Evolutionary conservation across 768 basidiomycete genomes (phyloP).

Genomic region (Pleurotus tuoliensis): DNA sequence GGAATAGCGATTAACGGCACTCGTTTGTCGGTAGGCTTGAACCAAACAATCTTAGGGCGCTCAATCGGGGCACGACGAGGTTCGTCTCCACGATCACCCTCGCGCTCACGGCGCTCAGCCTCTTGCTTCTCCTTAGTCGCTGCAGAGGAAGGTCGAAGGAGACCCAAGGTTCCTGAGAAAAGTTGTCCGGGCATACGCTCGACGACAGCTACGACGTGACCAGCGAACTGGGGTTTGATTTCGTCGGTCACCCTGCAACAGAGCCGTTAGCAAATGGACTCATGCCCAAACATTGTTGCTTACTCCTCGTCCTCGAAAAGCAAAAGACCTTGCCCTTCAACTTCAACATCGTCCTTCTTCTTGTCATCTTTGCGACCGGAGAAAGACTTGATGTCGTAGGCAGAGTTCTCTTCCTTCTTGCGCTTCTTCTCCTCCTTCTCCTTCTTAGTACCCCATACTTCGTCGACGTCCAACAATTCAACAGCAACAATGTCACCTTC

Average conservation of each 20-base stretch:
- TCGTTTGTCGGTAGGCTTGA: constrained; percentile 98
- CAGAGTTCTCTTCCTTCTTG: constrained; percentile 98
- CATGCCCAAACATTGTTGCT: constrained; percentile 15
- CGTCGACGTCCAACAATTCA: constrained; percentile 95
- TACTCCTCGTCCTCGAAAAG: constrained; percentile 98
- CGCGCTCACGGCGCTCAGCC: constrained; percentile 94
- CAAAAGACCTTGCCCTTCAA: constrained; percentile 96
- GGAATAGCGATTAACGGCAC: constrained; percentile 98
- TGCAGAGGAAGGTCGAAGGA: constrained; percentile 91
- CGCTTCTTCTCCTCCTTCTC: constrained; percentile 99
- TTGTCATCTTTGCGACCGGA: constrained; percentile 91
- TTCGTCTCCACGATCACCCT: constrained; percentile 87
- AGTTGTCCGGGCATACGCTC: constrained; percentile 99
- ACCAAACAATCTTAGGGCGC: constrained; percentile 99
- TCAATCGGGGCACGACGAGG: constrained; percentile 75
- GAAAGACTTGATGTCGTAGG: constrained; percentile 78
- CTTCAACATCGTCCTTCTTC: constrained; percentile 99
- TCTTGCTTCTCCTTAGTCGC: constrained; percentile 99
- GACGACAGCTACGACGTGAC: constrained; percentile 99
- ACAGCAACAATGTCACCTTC: constrained; percentile 99
- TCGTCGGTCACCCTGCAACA: constrained; percentile 85
- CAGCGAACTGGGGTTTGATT: constrained; percentile 96
- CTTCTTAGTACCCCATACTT: constrained; percentile 98
- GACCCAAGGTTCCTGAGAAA: constrained; percentile 94
- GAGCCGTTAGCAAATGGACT: background rate